phyloP scores from a whole-genome alignment of 1,139 yeast genomes.

The Taiozyma sp. region DNA sequence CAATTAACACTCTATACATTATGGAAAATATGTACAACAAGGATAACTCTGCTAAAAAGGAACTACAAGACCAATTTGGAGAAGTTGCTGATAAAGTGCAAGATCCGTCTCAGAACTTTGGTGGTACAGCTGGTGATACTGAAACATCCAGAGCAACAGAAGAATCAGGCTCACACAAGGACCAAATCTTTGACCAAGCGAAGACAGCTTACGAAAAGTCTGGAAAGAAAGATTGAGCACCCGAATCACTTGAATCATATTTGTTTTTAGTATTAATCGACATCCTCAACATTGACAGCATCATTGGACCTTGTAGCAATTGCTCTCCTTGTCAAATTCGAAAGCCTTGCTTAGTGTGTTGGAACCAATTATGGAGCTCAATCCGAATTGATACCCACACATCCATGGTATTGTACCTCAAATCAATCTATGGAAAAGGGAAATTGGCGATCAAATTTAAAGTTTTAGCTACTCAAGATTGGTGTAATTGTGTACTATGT shows the following conservation, averaged over 20 bases:
- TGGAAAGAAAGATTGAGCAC: neutral
- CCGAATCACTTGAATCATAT: neutral
- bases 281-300: neutral
- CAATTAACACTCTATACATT: neutral
- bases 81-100: neutral
- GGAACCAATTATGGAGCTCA: neutral
- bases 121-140: constrained; percentile 15
- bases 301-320: neutral
- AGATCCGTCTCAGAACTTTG: constrained; percentile 6
- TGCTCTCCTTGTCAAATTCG: neutral
- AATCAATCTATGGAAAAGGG: too few relatives aligned
- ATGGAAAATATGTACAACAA: neutral
- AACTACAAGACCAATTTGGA: neutral
- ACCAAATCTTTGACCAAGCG: constrained; percentile 14
- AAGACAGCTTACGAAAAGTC: constrained; percentile 7
- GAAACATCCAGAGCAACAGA: constrained; percentile 5
- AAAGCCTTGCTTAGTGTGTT: neutral
- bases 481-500: neutral
- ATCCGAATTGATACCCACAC: too few relatives aligned
- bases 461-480: neutral
- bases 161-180: constrained; percentile 3
- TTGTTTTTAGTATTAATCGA: neutral
- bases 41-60: neutral
- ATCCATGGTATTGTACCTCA: neutral
- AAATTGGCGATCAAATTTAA: too few relatives aligned